Conservation (phyloP, 2,329 filamentous ascomycete species). For the Aspergillus sp. region DNA sequence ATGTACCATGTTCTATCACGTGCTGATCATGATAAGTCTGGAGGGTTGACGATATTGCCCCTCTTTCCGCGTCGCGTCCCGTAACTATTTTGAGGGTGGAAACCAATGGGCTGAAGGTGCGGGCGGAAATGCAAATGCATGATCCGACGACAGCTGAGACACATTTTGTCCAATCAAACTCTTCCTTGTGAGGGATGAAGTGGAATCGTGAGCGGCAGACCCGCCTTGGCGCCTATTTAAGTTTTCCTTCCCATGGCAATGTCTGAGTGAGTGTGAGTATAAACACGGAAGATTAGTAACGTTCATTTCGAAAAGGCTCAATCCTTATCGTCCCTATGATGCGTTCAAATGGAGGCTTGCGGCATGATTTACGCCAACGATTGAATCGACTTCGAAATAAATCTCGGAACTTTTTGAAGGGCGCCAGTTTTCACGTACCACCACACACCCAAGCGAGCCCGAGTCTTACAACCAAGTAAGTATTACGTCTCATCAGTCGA, state of each 20-base stretch:
- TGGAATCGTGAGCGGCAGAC: not conserved
- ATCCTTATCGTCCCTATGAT: not conserved
- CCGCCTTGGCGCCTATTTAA: not conserved
- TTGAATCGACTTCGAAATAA: conserved; percentile 1
- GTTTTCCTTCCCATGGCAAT: not conserved
- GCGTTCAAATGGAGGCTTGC: not conserved
- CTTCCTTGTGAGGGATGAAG: not conserved
- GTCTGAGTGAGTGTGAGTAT: not conserved
- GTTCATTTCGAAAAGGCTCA: not conserved
- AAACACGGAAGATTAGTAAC: not conserved
- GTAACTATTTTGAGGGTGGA: not conserved
- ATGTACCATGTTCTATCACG: not conserved
- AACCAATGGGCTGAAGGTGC: not conserved
- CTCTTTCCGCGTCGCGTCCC: not conserved
- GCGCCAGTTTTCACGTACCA: not conserved
- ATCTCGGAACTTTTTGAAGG: not conserved
- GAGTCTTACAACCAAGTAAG: conserved; percentile 3
- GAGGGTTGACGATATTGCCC: not conserved
- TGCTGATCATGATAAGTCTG: not conserved
- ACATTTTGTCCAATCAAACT: not conserved
- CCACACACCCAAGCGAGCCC: not conserved
- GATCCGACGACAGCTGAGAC: not conserved
- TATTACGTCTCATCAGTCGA: conserved; percentile 1
- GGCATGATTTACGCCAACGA: not conserved
- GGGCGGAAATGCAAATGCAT: not conserved